Evolutionary conservation across 106 monocot genomes (phyloP), one percentile per base, ranked within the genome.

Genomic region (Phalaenopsis aphrodite): DNA sequence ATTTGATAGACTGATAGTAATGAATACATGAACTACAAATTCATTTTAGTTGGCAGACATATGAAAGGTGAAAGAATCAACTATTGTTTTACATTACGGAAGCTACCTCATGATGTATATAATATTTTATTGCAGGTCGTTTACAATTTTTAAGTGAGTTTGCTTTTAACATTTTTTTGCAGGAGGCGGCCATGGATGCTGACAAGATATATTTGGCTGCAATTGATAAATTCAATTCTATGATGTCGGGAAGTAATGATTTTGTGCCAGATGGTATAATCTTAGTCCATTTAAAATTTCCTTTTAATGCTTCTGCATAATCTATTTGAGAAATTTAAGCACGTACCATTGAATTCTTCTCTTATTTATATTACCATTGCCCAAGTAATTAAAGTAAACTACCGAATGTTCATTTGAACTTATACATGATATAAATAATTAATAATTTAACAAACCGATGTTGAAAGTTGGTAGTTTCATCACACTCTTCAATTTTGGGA

Each of bases 191-290:
- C 55, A 65, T 85, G 82, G 97, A 97, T 82, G 97, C 97, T 56
- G 97, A 97, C 82, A 92, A 90, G 84, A 80, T 97, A 15, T 97
- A 97, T 84, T 79, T 97, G 81, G 97, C 94, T 19, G 94, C 97
- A 79, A 97, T 97, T 79, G 97, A 97, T 79, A 97, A 97, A 83
- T 97, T 97, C 84, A 90, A 90, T 86, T 90, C 94, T 30, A 91
- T 94, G 85, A 77, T 87, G 76, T 92, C 92, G 56, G 88, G 84
- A 84, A 86, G 77, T 79, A 90, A 88, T 72, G 67, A 67, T 75
- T 88, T 86, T 82, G 85, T 86, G 76, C 77, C 94, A 81, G 92
- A 92, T 68, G 94, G 97, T 97, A 89, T 52, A 56, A 45, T 43
- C 74, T 74, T 17, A 74, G 45, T 45, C 19, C 43, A 45, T 74